Percentiles rank a stretch among this genome's conserved stretches.
Conservation (phyloP, 768 basidiomycete genomes). For the Crassisporium funariophilum region DNA sequence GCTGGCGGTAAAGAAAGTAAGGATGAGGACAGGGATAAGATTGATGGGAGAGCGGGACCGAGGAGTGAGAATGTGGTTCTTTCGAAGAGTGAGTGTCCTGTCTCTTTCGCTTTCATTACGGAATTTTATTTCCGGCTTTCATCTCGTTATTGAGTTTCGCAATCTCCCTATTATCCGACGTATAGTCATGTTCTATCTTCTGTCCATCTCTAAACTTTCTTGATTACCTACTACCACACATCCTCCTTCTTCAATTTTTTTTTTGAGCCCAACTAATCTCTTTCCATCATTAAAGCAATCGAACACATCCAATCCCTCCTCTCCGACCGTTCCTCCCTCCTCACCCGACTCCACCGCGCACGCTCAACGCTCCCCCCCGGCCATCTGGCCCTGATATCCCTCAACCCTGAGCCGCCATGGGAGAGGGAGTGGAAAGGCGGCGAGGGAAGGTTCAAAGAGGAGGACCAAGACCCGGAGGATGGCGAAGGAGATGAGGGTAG, state of each 20-base stretch:
- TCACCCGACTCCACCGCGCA: slow-evolving; percentile 61
- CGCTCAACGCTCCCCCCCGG: slow-evolving; percentile 55
- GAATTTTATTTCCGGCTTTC: slow-evolving; percentile 6
- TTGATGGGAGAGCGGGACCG: slow-evolving; percentile 86
- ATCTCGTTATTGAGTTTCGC: slow-evolving; percentile 1
- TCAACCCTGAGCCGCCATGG: slow-evolving; percentile 57
- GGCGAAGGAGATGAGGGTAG: slow-evolving; percentile 40
- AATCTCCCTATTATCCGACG: too few relatives aligned
- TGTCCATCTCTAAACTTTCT: not conserved
- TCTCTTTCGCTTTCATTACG: slow-evolving; percentile 4
- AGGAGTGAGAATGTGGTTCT: slow-evolving; percentile 90
- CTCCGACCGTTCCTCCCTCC: slow-evolving; percentile 56
- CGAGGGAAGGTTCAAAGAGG: slow-evolving; percentile 47
- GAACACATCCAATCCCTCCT: slow-evolving; percentile 78
- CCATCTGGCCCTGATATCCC: slow-evolving; percentile 55
- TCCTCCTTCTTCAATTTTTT: slow-evolving; percentile 4
- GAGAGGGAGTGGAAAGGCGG: slow-evolving; percentile 87
- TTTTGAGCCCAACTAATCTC: slow-evolving; percentile 7
- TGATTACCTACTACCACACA: slow-evolving; percentile 1
- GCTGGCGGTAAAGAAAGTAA: slow-evolving; percentile 38
- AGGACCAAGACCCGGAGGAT: slow-evolving; percentile 51
- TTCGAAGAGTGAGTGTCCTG: slow-evolving; percentile 70
- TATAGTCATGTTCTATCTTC: slow-evolving; percentile 3
- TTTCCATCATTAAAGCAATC: slow-evolving; percentile 73
- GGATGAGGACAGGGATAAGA: slow-evolving; percentile 58